These are phyloP conservation scores for Mycosarcoma mackinlayi DNA, from an alignment of 1,284 basidiomycete species.

Conservation along the genomic window DNA sequence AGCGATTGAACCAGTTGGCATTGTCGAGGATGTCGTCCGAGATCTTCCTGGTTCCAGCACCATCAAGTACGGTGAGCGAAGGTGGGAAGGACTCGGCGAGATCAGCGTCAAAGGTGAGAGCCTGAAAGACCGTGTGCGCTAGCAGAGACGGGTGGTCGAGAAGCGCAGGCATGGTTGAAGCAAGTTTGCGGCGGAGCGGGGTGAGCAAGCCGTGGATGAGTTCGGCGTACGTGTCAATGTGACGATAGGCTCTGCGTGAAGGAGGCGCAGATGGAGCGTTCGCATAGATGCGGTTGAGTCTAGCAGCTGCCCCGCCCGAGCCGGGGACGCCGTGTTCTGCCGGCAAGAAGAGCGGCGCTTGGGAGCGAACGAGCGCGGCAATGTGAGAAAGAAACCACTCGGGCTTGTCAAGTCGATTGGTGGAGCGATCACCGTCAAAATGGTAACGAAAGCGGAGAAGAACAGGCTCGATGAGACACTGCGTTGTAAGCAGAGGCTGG, in stretches of 20 bases:
- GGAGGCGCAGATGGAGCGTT: conserved; percentile 80
- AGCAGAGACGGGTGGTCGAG: conserved; percentile 83
- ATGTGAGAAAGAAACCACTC: conserved; percentile 97
- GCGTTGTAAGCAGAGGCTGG: conserved; percentile 70
- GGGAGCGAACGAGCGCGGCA: conserved; percentile 73
- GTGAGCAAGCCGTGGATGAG: conserved; percentile 59
- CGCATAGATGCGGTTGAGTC: conserved; percentile 70
- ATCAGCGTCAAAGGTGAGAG: conserved; percentile 85
- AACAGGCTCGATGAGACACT: conserved; percentile 85
- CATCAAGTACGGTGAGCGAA: conserved; percentile 44
- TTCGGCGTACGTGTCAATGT: conserved; percentile 56
- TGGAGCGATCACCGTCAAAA: conserved; percentile 86
- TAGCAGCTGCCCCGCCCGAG: conserved; percentile 15
- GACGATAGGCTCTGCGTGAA: conserved; percentile 72
- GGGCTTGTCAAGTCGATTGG: conserved; percentile 92
- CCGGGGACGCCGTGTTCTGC: conserved; percentile 16
- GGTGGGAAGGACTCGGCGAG: conserved; percentile 71
- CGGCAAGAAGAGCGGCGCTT: conserved; percentile 77
- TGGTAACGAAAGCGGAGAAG: conserved; percentile 92
- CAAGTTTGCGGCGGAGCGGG: conserved; percentile 56
- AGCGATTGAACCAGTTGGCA: conserved; percentile 87
- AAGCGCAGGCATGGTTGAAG: conserved; percentile 75
- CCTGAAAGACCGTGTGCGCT: conserved; percentile 94
- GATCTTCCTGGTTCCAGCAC: conserved; percentile 38
- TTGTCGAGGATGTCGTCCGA: conserved; percentile 82